Base-by-base conservation (phyloP, 2,329 filamentous ascomycete genomes). In the Botrytis fragariae region DNA sequence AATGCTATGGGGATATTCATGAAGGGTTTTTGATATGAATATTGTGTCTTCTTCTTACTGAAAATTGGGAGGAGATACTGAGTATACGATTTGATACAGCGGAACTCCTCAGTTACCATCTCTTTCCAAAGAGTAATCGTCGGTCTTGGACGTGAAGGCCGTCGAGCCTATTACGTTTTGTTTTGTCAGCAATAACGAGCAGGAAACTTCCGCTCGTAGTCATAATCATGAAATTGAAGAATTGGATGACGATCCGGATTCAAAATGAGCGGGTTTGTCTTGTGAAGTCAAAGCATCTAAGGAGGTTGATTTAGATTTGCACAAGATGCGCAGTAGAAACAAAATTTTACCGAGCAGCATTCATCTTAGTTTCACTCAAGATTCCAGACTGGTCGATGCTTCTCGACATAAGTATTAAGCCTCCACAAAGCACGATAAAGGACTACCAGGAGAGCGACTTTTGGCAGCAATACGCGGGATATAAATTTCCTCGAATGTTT, bases 51-150 rank as follows among this genome's bases (percentile, higher is more conserved):
- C 2, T 7, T 51, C 14, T 4, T 25, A 25, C 22, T 44, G 8
- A 4, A 4, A 7, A 16, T 5, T 6, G 48, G 25, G 12, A 51
- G 48, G 51, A 16, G 18, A 18, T 54, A 6, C 51, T 8, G 14
- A 29, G 14, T 18, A 3, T 29, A 18, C 3, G 14, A 29, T 9
- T 29, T 29, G 0, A 8, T 18, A 29, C 3, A 57, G 14, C 22
- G 6, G 25, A 29, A 25, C 6, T 2, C n/a, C 6, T 29, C 0
- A 5, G 6, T 4, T 4, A 29, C 0, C 14, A 1, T 8, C 14
- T 18, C 6, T 18, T 57, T 29, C n/a, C n/a, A 4, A 29, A 57
- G 6, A 54, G 2, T 29, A 54, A 29, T 9, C 14, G 12, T 29
- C 6, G 1, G 12, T 4, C n/a, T 54, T 29, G 6, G 4, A 18